Base-by-base conservation (phyloP, 441 rosid genomes). In the Erodium trifolium region DNA sequence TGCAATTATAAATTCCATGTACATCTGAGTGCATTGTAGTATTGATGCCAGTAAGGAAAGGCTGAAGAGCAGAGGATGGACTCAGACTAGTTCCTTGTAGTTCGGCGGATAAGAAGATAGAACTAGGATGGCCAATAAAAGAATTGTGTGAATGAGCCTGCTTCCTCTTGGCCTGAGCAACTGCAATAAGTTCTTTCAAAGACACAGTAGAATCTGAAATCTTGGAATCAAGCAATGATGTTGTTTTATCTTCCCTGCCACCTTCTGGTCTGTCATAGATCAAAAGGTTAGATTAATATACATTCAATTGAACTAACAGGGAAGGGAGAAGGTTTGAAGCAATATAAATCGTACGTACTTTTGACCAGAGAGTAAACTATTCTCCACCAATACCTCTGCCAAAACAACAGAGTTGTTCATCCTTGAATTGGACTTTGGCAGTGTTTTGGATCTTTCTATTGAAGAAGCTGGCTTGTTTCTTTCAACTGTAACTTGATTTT, bases 131-230 rank as follows among this genome's bases (percentile, higher is more conserved):
- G 73, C 81, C 90, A 70, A 75, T 37, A 72, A 82, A 69, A 72
- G 79, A 82, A 63, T 78, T 82, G 34, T 88, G 98, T 12, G 78
- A 83, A 76, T 91, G 96, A 76, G 96, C 97, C 78, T 80, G 84
- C 81, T 73, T 87, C 80, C 97, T 87, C 83, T 92, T 96, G 55
- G 96, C 99, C 77, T 86, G 98, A 55, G 99, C 99, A 66, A 96
- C 97, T 35, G 99, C 99, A 81, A 96, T 89, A 68, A 96, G 88
- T 84, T 85, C 79, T 87, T 89, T 92, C 97, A 96, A 86, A 47
- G 99, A 89, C 70, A 70, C 67, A 74, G 76, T 77, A 66, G 93
- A 82, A 74, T 92, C 95, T 49, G 87, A 82, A 70, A 86, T 84
- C 78, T 69, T 90, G 63, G 86, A 77, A 74, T 76, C 85, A 55